Evolutionary conservation across 352 stramenopile species (phyloP).

Genomic region (Pythium biforme): DNA sequence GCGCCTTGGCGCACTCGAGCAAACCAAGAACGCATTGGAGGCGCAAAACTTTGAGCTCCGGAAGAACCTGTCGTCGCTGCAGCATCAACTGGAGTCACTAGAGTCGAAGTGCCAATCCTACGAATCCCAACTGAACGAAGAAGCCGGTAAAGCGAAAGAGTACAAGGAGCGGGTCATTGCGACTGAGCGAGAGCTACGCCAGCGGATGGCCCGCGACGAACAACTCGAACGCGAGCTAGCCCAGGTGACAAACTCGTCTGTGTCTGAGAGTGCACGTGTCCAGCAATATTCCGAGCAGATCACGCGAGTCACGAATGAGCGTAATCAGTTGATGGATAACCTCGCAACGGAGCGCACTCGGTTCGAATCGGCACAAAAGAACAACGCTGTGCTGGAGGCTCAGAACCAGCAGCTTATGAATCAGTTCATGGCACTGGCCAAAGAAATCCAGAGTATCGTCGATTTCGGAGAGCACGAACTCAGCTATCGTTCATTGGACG

Average conservation of each 20-base stretch:
- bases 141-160: slow-evolving; percentile 36
- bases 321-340: slow-evolving; percentile 40
- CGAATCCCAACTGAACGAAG: slow-evolving; percentile 32
- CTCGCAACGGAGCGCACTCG: slow-evolving; percentile 44
- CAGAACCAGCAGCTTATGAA: slow-evolving; percentile 31
- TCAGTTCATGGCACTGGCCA: slow-evolving; percentile 42
- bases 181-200: slow-evolving; percentile 30
- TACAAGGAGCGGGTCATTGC: slow-evolving; percentile 31
- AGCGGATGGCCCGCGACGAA: slow-evolving; percentile 31
- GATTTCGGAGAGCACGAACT: slow-evolving; percentile 13
- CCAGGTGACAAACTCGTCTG: slow-evolving; percentile 31
- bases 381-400: slow-evolving; percentile 28
- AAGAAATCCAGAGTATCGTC: slow-evolving; percentile 40
- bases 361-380: slow-evolving; percentile 33
- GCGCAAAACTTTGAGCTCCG: slow-evolving; percentile 55
- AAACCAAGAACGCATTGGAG: slow-evolving; percentile 51
- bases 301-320: slow-evolving; percentile 44
- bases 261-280: slow-evolving; percentile 32
- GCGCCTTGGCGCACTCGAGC: slow-evolving; percentile 49
- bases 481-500: slow-evolving; percentile 21
- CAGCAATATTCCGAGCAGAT: slow-evolving; percentile 44
- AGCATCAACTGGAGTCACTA: slow-evolving; percentile 48
- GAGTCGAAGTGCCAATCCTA: slow-evolving; percentile 46
- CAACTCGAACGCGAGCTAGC: slow-evolving; percentile 51
- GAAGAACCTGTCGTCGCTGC: slow-evolving; percentile 39